phyloP scores from a whole-genome alignment of 2,329 filamentous ascomycete genomes.

The Claviceps africana region DNA sequence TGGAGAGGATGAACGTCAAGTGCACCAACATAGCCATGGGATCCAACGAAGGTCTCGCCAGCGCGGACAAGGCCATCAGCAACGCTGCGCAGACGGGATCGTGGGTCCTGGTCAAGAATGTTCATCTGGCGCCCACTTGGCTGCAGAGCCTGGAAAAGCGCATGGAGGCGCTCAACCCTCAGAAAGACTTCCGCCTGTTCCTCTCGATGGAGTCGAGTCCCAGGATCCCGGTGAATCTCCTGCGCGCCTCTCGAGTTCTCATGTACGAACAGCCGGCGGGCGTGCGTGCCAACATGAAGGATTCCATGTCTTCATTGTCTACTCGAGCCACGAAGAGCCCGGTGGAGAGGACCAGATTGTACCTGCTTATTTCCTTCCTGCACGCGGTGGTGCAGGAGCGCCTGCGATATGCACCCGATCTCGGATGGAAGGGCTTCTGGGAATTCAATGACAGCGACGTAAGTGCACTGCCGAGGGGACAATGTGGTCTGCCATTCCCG shows the following conservation, averaged over 20 bases:
- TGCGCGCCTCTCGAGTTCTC: constrained; percentile 82
- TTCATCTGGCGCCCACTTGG: constrained; percentile 92
- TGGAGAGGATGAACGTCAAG: constrained; percentile 65
- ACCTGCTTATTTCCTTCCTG: constrained; percentile 82
- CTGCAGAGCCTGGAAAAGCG: constrained; percentile 94
- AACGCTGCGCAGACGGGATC: constrained; percentile 82
- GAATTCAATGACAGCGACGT: constrained; percentile 99
- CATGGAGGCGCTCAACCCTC: constrained; percentile 86
- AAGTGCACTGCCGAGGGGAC: constrained; percentile 29
- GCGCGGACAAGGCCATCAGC: constrained; percentile 87
- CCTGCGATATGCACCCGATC: constrained; percentile 78
- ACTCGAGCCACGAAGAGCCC: constrained; percentile 65
- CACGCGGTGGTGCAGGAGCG: constrained; percentile 94
- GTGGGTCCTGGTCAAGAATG: constrained; percentile 98
- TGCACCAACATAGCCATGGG: constrained; percentile 99
- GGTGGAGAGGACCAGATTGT: constrained; percentile 80
- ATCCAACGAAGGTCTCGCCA: constrained; percentile 84
- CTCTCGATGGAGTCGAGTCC: constrained; percentile 94
- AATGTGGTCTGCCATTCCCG: constrained; percentile 5
- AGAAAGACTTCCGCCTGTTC: constrained; percentile 87
- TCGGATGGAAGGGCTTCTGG: constrained; percentile 99
- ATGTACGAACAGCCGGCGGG: constrained; percentile 98
- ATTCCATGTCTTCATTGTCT: constrained; percentile 75
- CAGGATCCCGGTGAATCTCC: constrained; percentile 91
- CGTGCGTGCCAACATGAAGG: constrained; percentile 96